phyloP scores from a whole-genome alignment of 768 basidiomycete species.

The Lentinus tigrinus region DNA sequence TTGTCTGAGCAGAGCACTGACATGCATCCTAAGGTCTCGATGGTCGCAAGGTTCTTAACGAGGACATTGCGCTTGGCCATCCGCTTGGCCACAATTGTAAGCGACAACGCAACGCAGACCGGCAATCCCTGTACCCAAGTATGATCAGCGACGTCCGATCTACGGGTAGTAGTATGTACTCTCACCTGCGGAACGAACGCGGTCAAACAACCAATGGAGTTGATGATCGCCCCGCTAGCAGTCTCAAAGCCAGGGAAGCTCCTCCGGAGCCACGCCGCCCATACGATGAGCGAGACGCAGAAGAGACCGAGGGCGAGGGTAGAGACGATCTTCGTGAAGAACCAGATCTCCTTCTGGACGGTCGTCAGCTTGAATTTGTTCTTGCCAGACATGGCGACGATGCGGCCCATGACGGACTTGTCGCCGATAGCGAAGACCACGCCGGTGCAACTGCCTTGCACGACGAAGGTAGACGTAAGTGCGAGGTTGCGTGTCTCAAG shows the following conservation, averaged over 20 bases:
- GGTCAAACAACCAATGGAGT: slow-evolving; percentile 53
- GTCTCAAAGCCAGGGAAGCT: slow-evolving; percentile 46
- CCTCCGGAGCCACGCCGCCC: slow-evolving; percentile 39
- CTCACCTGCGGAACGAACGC: slow-evolving; percentile 54
- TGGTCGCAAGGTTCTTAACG: slow-evolving; percentile 57
- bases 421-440: slow-evolving; percentile 51
- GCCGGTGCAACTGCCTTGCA: slow-evolving; percentile 48
- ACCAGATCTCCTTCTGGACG: slow-evolving; percentile 47
- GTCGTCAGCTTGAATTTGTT: slow-evolving; percentile 46
- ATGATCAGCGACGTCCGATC: slow-evolving; percentile 15
- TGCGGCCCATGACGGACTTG: slow-evolving; percentile 44
- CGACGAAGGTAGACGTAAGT: slow-evolving; percentile 54
- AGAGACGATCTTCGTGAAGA: slow-evolving; percentile 54
- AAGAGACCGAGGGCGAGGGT: slow-evolving; percentile 39
- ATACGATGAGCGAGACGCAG: slow-evolving; percentile 38
- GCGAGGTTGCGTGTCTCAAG: slow-evolving; percentile 56
- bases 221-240: slow-evolving; percentile 49
- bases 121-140: slow-evolving; percentile 29
- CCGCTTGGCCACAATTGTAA: slow-evolving; percentile 40
- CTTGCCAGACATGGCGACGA: slow-evolving; percentile 52
- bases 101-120: slow-evolving; percentile 53
- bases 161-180: neutral
- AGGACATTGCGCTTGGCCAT: slow-evolving; percentile 53
- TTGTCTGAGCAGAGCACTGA: slow-evolving; percentile 56
- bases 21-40: slow-evolving; percentile 66